Conservation (phyloP, 2,329 filamentous ascomycete genomes). For the Ciborinia camelliae region DNA sequence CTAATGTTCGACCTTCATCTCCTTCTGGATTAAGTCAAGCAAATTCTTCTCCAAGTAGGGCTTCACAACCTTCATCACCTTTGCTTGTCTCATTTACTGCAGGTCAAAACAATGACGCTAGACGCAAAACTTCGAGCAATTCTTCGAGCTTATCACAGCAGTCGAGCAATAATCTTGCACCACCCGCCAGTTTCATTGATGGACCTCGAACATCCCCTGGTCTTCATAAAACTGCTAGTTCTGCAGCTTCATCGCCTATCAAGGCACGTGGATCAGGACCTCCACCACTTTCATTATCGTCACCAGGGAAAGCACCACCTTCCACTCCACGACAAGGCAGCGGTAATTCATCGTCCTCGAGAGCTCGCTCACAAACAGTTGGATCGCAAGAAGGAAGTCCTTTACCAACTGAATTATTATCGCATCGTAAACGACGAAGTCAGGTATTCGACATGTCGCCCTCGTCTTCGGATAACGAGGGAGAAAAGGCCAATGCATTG, state of each 20-base stretch:
- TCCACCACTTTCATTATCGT: conserved; percentile 51
- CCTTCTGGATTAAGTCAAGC: conserved; percentile 76
- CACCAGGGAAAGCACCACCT: conserved; percentile 56
- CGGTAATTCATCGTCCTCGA: conserved; percentile 52
- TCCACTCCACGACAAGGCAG: conserved; percentile 57
- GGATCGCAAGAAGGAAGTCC: conserved; percentile 90
- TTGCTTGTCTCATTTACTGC: conserved; percentile 96
- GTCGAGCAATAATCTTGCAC: conserved; percentile 63
- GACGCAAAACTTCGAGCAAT: conserved; percentile 88
- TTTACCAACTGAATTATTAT: conserved; percentile 60
- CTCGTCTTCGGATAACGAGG: conserved; percentile 96
- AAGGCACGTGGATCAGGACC: conserved; percentile 50
- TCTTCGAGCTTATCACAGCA: conserved; percentile 81
- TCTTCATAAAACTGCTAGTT: conserved; percentile 58
- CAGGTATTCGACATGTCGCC: conserved; percentile 96
- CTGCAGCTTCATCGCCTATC: conserved; percentile 52
- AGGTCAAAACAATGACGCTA: conserved; percentile 70
- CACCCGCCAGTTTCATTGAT: conserved; percentile 67
- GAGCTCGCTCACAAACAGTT: conserved; percentile 85
- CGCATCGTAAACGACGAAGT: conserved; percentile 85
- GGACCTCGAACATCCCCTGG: conserved; percentile 59
- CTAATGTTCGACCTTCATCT: conserved; percentile 74
- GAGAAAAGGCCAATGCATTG: conserved; percentile 83
- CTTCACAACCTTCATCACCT: conserved; percentile 81
- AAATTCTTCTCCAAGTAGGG: conserved; percentile 82